Percentiles rank a stretch among this genome's conserved stretches.
phyloP scores from a whole-genome alignment of 2,329 filamentous ascomycete species.

The Neofusicoccum umdonicola region DNA sequence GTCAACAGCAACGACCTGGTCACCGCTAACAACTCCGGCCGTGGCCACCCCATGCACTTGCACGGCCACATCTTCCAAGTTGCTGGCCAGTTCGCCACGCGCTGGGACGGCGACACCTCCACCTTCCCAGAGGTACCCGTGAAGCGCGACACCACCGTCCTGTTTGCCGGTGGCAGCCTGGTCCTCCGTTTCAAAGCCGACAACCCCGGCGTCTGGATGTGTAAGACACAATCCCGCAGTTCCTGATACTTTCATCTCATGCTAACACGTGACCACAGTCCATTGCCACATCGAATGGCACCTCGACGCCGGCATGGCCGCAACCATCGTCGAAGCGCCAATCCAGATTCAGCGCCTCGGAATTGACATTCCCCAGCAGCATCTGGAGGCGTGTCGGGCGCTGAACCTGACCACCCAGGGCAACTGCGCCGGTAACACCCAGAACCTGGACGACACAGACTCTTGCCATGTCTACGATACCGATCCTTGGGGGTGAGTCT shows the following conservation, averaged over 20 bases:
- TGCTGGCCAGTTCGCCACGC: conserved; percentile 50
- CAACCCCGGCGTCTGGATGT: conserved; percentile 57
- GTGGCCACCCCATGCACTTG: conserved; percentile 46
- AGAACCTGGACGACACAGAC: neutral
- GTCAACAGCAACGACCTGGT: conserved; percentile 26
- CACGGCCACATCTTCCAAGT: conserved; percentile 64
- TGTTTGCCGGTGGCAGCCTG: conserved; percentile 63
- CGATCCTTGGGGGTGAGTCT: conserved; percentile 2
- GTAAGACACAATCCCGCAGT: conserved; percentile 27
- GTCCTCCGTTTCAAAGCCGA: conserved; percentile 59
- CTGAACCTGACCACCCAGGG: conserved; percentile 6
- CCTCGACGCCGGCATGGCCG: conserved; percentile 30
- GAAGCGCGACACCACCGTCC: conserved; percentile 65
- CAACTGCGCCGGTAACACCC: conserved; percentile 15
- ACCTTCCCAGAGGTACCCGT: conserved; percentile 58
- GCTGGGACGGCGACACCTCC: conserved; percentile 42
- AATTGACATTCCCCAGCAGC: neutral
- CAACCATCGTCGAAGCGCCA: conserved; percentile 31
- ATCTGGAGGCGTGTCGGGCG: neutral
- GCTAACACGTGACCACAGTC: conserved; percentile 59
- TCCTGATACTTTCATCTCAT: conserved; percentile 23
- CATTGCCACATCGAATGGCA: conserved; percentile 72
- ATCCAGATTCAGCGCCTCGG: conserved; percentile 20
- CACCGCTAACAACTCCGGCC: neutral
- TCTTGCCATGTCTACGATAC: neutral